Percentiles rank a stretch among this genome's conserved stretches.
These are phyloP conservation scores for Lagenidium giganteum DNA, from an alignment of 352 stramenopile genomes.

Conservation along the genomic window DNA sequence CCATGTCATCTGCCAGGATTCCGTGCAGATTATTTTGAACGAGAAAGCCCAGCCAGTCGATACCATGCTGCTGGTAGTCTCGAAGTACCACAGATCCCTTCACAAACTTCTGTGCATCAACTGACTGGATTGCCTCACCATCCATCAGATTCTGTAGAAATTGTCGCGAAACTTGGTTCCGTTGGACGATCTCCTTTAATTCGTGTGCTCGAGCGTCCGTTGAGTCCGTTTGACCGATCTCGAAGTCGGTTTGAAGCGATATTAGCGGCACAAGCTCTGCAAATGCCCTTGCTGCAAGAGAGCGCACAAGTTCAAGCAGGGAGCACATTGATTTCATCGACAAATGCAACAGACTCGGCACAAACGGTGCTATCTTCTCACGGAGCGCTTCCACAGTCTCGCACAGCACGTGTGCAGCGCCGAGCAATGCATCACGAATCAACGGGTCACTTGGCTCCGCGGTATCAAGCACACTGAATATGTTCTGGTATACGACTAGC, in stretches of 20 bases:
- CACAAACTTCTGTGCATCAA: conserved; percentile 28
- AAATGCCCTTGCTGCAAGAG: conserved; percentile 55
- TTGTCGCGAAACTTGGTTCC: conserved; percentile 55
- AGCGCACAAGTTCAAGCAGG: conserved; percentile 29
- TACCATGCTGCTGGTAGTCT: conserved; percentile 72
- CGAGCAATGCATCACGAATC: conserved; percentile 21
- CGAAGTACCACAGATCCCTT: conserved; percentile 29
- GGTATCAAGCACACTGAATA: no score
- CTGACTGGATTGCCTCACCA: conserved; percentile 45
- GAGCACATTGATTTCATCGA: conserved; percentile 66
- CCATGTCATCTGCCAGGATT: conserved; percentile 87
- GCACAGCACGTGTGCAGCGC: conserved; percentile 57
- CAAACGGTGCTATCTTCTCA: conserved; percentile 34
- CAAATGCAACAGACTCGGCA: conserved; percentile 67
- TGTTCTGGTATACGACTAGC: conserved; percentile 37
- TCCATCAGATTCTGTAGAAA: conserved; percentile 63
- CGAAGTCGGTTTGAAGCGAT: conserved; percentile 70
- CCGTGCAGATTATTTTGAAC: conserved; percentile 67
- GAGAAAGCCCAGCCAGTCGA: conserved; percentile 77
- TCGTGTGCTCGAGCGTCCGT: neutral
- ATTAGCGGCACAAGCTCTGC: conserved; percentile 64
- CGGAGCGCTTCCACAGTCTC: conserved; percentile 31
- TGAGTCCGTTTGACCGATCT: no score
- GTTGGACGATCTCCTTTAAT: conserved; percentile 19
- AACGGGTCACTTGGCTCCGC: no score